A percentile compares a stretch with the other conserved stretches of the same genome.
Evolutionary conservation across 2,329 filamentous ascomycete genomes (phyloP).

Genomic region (Fusarium sp.): DNA sequence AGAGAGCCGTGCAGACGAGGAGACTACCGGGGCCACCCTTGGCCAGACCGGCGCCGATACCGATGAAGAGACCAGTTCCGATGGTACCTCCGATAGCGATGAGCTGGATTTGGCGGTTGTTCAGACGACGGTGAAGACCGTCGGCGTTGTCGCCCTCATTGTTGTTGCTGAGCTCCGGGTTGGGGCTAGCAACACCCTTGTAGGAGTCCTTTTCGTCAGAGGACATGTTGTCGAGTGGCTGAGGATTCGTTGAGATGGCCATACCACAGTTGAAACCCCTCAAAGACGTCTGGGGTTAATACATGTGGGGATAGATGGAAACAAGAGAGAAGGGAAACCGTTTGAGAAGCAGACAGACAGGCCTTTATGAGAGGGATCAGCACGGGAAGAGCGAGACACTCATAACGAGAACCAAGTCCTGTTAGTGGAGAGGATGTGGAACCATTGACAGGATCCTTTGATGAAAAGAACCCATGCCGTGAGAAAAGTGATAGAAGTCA

Average conservation of each 20-base stretch:
- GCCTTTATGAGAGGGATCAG: constrained; percentile 23
- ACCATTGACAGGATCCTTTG: constrained; percentile 2
- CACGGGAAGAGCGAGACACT: constrained; percentile 1
- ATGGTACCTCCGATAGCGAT: constrained; percentile 34
- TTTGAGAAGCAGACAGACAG: neutral
- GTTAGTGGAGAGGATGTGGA: constrained; percentile 24
- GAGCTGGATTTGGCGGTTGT: constrained; percentile 38
- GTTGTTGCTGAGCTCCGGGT: neutral
- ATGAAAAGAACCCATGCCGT: constrained; percentile 10
- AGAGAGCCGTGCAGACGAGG: constrained; percentile 34
- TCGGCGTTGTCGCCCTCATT: constrained; percentile 22
- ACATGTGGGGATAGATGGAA: constrained; percentile 12
- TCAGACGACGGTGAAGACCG: constrained; percentile 38
- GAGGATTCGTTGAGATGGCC: constrained; percentile 3
- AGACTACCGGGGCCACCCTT: constrained; percentile 35
- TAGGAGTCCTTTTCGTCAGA: constrained; percentile 34
- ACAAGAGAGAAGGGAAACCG: neutral
- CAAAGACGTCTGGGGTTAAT: constrained; percentile 11
- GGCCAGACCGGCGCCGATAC: constrained; percentile 35
- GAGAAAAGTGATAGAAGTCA: constrained; percentile 4
- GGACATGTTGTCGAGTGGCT: constrained; percentile 27
- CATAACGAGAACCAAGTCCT: constrained; percentile 1
- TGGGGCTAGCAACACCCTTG: constrained; percentile 24
- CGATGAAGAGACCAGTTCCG: constrained; percentile 35
- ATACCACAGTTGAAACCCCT: constrained; percentile 13